Conservation (phyloP, 352 stramenopile genomes). For the Phytophthora colocasiae region DNA sequence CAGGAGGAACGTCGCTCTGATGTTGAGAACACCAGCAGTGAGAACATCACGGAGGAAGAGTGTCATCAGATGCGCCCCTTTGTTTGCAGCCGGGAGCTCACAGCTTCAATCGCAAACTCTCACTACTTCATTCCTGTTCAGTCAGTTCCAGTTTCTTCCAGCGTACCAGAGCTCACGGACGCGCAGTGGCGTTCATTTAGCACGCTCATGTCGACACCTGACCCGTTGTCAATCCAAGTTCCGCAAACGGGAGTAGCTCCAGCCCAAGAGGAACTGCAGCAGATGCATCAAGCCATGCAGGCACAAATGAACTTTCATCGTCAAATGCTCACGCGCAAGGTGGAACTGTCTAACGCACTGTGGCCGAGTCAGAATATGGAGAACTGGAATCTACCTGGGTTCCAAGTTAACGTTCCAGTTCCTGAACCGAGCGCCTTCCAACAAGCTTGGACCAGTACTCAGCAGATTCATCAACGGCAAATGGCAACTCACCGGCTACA, state of each 20-base stretch:
- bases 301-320: conserved; percentile 84
- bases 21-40: conserved; percentile 1
- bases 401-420: background rate
- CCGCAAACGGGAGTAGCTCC: conserved; percentile 1
- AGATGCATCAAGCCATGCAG: conserved; percentile 84
- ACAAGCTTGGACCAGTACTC: conserved; percentile 1
- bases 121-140: conserved; percentile 7
- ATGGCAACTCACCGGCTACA: conserved; percentile 1
- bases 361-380: background rate
- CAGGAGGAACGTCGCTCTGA: conserved; percentile 15
- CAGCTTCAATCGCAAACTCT: conserved; percentile 17
- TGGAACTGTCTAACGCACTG: conserved; percentile 61
- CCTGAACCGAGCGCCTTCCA: background rate
- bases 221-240: conserved; percentile 15
- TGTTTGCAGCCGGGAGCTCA: background rate
- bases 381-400: background rate
- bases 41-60: conserved; percentile 2
- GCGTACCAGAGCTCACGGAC: conserved; percentile 50
- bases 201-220: conserved; percentile 62
- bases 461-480: conserved; percentile 28
- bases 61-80: background rate
- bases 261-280: conserved; percentile 52
- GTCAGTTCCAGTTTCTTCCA: background rate
- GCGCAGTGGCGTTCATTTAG: conserved; percentile 71
- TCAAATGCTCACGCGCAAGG: conserved; percentile 84